These are phyloP conservation scores for Hysterangium stoloniferum DNA, from an alignment of 768 basidiomycete species.

Conservation along the genomic window DNA sequence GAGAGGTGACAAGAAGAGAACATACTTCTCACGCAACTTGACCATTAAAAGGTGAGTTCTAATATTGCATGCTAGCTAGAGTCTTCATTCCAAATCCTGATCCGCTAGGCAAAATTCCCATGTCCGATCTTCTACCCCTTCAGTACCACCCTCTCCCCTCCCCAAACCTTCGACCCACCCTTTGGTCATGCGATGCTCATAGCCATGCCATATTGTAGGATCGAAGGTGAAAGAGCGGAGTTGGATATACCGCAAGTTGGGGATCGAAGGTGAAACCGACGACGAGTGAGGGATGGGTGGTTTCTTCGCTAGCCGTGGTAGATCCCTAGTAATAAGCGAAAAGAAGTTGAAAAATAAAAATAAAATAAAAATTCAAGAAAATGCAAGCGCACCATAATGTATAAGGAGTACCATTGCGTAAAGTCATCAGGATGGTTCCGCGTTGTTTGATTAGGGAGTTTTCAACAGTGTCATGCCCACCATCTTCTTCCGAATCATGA, in stretches of 20 bases:
- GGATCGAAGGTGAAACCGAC: slow-evolving; percentile 29
- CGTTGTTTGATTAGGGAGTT: slow-evolving; percentile 24
- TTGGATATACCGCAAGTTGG: slow-evolving; percentile 62
- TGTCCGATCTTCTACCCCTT: slow-evolving; percentile 64
- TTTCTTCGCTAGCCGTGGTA: slow-evolving; percentile 66
- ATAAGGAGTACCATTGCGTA: slow-evolving; percentile 83
- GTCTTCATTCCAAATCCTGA: no score
- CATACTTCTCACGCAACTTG: no score
- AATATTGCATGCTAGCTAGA: no score
- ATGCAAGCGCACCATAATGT: slow-evolving; percentile 59
- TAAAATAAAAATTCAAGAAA: neutral
- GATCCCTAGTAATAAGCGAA: slow-evolving; percentile 44
- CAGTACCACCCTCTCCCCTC: slow-evolving; percentile 56
- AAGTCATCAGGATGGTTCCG: slow-evolving; percentile 79
- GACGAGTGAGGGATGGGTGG: slow-evolving; percentile 43
- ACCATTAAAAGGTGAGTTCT: no score
- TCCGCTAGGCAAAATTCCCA: slow-evolving; percentile 71
- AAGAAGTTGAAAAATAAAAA: neutral
- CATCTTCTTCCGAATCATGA: slow-evolving; percentile 30
- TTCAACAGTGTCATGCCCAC: slow-evolving; percentile 13
- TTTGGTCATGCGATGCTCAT: slow-evolving; percentile 92
- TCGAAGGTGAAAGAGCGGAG: slow-evolving; percentile 78
- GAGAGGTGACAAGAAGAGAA: no score
- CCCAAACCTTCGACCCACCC: slow-evolving; percentile 62
- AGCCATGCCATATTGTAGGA: slow-evolving; percentile 66